Base-by-base conservation (phyloP, 2,329 filamentous ascomycete species). In the Colletotrichum costaricense region DNA sequence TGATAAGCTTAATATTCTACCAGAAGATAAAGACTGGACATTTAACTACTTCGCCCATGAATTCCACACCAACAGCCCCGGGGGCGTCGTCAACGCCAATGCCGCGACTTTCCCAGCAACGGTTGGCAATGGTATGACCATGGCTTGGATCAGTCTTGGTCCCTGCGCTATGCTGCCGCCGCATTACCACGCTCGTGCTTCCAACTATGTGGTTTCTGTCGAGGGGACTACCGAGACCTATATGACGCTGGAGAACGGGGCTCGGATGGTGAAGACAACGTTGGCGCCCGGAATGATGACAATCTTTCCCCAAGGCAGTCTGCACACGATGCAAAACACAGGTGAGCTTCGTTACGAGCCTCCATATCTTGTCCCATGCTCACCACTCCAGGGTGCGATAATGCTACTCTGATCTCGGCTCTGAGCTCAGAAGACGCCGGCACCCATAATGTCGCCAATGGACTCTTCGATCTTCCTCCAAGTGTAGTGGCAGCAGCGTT, bases 161-260 rank as follows among this genome's bases (percentile, higher is more conserved):
- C 86, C 87, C 3, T 89, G 87, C 76, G 83, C 84, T 19, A 88
- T 88, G 83, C 80, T 89, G 19, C 85, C 86, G 16, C 84, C 86
- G 5, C 87, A 88, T 76, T 80, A 84, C 28, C 88, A 89, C 74
- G 85, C 86, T 1, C 81, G 87, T 7, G 88, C 85, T 2, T 81
- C 82, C 26, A 89, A 89, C 74, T 82, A 84, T 49, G 87, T 88
- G 14, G 82, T 88, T 6, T 83, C 84, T 0, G 79, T 87, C 24
- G 78, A 80, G 22, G 87, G 87, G n/a, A 86, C 83, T 52, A 88
- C 85, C 6, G 84, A 84, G 55, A 88, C 86, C 11, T 88, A 82
- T 77, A 88, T 88, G 86, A 82, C 85, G 56, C 81, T 84, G 66
- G 87, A 89, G 78, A 89, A 89, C 70, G 87, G 86, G 3, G 86